These are phyloP conservation scores for Cornus controversa DNA, from an alignment of 148 eudicot genomes.

Conservation along the genomic window DNA sequence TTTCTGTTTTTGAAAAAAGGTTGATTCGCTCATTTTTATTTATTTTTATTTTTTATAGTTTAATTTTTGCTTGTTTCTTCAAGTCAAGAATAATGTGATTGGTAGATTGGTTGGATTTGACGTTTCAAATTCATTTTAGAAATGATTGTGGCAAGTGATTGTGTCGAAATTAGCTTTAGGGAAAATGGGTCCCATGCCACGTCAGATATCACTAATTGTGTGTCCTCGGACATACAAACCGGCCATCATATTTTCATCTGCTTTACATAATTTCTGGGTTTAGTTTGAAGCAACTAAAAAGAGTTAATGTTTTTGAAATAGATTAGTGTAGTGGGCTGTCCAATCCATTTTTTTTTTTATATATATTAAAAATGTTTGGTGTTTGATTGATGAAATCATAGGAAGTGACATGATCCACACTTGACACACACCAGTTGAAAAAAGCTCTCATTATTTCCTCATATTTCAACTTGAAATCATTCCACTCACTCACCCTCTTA, in stretches of 20 bases:
- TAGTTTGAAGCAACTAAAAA: not conserved
- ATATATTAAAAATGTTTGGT: not conserved
- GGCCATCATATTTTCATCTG: too few species aligned
- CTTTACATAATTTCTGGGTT: too few species aligned
- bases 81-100: not conserved
- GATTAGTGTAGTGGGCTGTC: not conserved
- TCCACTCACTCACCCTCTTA: not conserved
- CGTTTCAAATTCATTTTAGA: not conserved
- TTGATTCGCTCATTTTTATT: too few species aligned
- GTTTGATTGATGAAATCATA: not conserved
- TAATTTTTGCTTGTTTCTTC: too few species aligned
- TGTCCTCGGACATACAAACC: too few species aligned
- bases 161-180: not conserved
- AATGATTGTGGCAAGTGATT: not conserved
- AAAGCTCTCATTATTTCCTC: not conserved
- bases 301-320: too few species aligned
- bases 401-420: not conserved
- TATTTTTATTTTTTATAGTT: not conserved
- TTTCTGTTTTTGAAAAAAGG: too few species aligned
- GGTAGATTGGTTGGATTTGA: constrained; percentile 5
- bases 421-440: not conserved
- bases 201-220: constrained; percentile 15
- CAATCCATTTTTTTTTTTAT: not conserved
- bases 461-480: not conserved
- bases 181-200: not conserved